Evolutionary conservation across 768 basidiomycete genomes (phyloP).

Genomic region (Fibroporia radiculosa): DNA sequence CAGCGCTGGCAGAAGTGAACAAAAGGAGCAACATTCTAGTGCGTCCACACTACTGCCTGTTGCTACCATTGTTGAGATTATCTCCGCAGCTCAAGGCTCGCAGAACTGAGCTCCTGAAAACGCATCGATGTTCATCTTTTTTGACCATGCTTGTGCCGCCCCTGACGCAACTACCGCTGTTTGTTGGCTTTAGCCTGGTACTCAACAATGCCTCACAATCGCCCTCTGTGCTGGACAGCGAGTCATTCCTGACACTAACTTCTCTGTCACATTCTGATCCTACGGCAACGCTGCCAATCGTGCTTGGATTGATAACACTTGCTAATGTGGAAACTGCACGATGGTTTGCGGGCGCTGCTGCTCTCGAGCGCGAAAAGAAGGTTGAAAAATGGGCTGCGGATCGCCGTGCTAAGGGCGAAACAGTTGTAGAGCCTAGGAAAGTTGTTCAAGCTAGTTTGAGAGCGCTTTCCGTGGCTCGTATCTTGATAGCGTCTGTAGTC

Average conservation of each 20-base stretch:
- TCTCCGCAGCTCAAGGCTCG: conserved; percentile 40
- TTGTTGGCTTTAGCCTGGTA: conserved; percentile 55
- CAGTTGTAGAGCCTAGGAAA: conserved; percentile 38
- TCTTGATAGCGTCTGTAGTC: conserved; percentile 56
- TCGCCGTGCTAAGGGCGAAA: conserved; percentile 34
- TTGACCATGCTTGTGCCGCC: conserved; percentile 54
- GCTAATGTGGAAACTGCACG: conserved; percentile 73
- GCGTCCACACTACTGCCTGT: conserved; percentile 12
- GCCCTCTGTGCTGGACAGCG: conserved; percentile 65
- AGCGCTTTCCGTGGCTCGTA: conserved; percentile 54
- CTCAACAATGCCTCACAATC: conserved; percentile 47
- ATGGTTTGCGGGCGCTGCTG: conserved; percentile 61
- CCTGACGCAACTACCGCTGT: conserved; percentile 64
- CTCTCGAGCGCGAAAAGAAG: conserved; percentile 40
- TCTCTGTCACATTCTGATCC: conserved; percentile 66
- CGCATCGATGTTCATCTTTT: conserved; percentile 50
- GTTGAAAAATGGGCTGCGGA: conserved; percentile 41
- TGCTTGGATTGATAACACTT: conserved; percentile 65
- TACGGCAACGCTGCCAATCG: conserved; percentile 60
- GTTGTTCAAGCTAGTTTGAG: conserved; percentile 50
- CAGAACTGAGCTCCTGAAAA: conserved; percentile 50
- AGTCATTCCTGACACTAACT: conserved; percentile 68
- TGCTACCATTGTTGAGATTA: not conserved
- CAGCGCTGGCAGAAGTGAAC: conserved; percentile 38
- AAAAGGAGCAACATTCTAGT: conserved; percentile 45